Conservation (phyloP, 2,329 filamentous ascomycete genomes). For the Leptoxyphium fumago region DNA sequence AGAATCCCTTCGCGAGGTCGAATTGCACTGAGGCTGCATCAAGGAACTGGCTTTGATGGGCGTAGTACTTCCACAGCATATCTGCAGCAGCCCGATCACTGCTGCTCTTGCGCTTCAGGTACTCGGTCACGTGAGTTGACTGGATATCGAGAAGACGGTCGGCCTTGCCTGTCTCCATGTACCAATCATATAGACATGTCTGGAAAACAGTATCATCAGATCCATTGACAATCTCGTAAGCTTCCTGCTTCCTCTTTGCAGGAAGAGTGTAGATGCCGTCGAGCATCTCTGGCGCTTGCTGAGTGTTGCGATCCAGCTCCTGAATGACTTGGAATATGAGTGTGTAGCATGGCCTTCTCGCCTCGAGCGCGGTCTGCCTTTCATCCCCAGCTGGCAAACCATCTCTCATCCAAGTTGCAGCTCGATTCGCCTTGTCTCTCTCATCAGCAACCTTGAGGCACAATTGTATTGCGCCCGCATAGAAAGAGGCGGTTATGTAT, state of each 20-base stretch:
- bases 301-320: conserved; percentile 58
- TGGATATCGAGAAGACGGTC: conserved; percentile 75
- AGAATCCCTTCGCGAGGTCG: conserved; percentile 68
- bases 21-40: conserved; percentile 79
- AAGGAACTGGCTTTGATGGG: conserved; percentile 68
- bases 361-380: conserved; percentile 51
- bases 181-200: conserved; percentile 96
- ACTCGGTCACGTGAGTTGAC: conserved; percentile 73
- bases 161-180: conserved; percentile 68
- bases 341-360: conserved; percentile 66
- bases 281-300: conserved; percentile 52
- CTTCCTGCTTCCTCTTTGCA: conserved; percentile 68
- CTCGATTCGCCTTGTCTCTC: conserved; percentile 74
- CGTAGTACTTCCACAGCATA: conserved; percentile 83
- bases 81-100: conserved; percentile 69
- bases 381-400: conserved; percentile 58
- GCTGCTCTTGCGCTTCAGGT: conserved; percentile 61
- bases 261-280: conserved; percentile 67
- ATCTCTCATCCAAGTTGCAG: conserved; percentile 76
- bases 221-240: conserved; percentile 76
- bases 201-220: conserved; percentile 91
- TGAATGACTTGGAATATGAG: conserved; percentile 73
- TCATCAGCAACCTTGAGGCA: conserved; percentile 71
- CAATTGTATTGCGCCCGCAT: conserved; percentile 76
- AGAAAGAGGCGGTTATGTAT: conserved; percentile 74